Conservation (phyloP, 805 yeast species). For the Pichia thaimueangensis region DNA sequence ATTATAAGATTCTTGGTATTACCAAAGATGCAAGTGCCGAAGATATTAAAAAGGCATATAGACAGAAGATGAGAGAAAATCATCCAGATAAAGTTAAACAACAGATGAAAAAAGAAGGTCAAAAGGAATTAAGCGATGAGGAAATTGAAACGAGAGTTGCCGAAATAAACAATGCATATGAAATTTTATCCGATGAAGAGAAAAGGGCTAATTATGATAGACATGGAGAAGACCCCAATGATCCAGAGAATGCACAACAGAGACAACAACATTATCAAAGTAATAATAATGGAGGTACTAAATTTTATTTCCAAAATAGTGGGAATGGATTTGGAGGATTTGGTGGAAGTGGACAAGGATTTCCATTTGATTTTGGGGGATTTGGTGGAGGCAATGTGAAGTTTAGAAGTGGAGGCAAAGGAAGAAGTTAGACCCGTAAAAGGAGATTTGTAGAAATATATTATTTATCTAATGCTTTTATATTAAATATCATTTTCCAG, state of each 20-base stretch:
- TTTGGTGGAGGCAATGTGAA: not conserved
- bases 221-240: conserved; percentile 24
- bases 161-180: conserved; percentile 89
- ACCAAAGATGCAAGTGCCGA: conserved; percentile 58
- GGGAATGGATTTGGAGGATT: not conserved
- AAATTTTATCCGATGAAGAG: conserved; percentile 64
- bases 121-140: conserved; percentile 54
- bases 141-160: conserved; percentile 82
- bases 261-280: conserved; percentile 9
- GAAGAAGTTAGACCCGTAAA: no score
- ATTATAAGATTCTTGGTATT: conserved; percentile 72
- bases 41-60: conserved; percentile 74
- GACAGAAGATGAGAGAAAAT: conserved; percentile 68
- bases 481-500: no score
- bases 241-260: conserved; percentile 12
- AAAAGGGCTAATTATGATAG: conserved; percentile 59
- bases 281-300: not conserved
- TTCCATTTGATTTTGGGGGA: not conserved
- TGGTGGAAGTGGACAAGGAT: not conserved
- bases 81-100: conserved; percentile 87
- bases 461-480: no score
- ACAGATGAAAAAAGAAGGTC: conserved; percentile 6
- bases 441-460: no score
- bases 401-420: not conserved
- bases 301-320: not conserved